Evolutionary conservation across 352 stramenopile genomes (phyloP).

Genomic region (Phytophthora citricola): DNA sequence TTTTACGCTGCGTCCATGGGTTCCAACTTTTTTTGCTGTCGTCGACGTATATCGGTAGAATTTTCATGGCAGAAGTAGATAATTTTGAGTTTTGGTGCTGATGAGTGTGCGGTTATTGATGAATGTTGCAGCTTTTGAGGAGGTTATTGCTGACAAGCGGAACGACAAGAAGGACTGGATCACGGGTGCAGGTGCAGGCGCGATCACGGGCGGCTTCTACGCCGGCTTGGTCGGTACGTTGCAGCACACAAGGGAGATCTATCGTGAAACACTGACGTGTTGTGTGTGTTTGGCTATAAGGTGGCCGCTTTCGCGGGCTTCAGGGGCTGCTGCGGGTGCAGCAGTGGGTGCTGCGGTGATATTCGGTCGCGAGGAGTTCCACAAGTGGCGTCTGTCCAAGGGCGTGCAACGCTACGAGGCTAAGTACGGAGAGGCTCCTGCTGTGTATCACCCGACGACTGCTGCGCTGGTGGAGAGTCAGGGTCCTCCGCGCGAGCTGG

Average conservation of each 20-base stretch:
- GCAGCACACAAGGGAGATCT: background rate
- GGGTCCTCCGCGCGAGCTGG: constrained; percentile 55
- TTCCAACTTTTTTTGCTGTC: constrained; percentile 84
- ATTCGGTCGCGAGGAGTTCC: constrained; percentile 75
- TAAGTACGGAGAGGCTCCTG: constrained; percentile 74
- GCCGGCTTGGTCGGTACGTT: constrained; percentile 66
- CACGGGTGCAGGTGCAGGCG: constrained; percentile 60
- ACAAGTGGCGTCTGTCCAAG: constrained; percentile 78
- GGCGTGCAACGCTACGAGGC: constrained; percentile 80
- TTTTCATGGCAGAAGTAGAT: background rate
- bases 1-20: constrained; percentile 88
- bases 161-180: constrained; percentile 65
- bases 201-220: constrained; percentile 79
- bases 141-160: constrained; percentile 77
- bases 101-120: background rate
- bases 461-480: constrained; percentile 69
- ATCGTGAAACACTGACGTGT: background rate
- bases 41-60: constrained; percentile 84
- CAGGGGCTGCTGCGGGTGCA: constrained; percentile 69
- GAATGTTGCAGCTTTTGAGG: constrained; percentile 60
- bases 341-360: constrained; percentile 65
- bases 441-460: constrained; percentile 71
- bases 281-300: constrained; percentile 34
- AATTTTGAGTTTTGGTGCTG: background rate
- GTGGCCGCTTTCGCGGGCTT: constrained; percentile 68